Evolutionary conservation across 169 alveolate genomes (phyloP), one percentile per base, ranked within the genome.

Genomic region (Plasmodium falciparum): DNA sequence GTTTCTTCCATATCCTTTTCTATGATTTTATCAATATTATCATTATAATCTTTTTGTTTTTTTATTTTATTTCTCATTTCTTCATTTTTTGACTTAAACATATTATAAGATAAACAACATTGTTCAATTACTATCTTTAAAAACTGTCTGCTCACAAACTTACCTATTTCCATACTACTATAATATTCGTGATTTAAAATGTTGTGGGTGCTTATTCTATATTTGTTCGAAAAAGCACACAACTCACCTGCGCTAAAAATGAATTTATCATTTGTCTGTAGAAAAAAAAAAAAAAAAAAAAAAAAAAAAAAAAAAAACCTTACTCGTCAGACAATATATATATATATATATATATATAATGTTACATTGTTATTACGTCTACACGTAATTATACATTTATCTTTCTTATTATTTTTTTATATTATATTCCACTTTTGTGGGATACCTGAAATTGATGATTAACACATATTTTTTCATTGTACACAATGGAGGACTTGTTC

Each of bases 221-320:
- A 78, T 52, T 66, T 78, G 12, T 71, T 78, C 6, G 89, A 78
- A 66, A 78, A 78, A 33, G 89, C 24, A 12, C 89, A 78, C 7
- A 78, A 70, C 26, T 78, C 89, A 17, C 89, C 89, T 17, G 71
- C 89, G 24, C 89, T 78, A 63, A 78, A 78, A 20, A 78, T 78
- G 8, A 33, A 78, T 17, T 78, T 78, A 47, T 78, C 89, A 12
- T 78, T 78, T 13, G 89, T 78, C 89, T 78, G 88, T 2, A 22
- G 20, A 3, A 54, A 33, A 63, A 47, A 13, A 0, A 17, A 22
- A 22, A 20, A 59, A 13, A 62, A 8, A 29, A 69, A 13, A 65
- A 29, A 26, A 26, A 26, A 26, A 26, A 26, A 26, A 26, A 26
- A 26, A 26, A 26, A 26, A n/a, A n/a, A n/a, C n/a, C 33, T 26